Conservation (phyloP, 495 filamentous ascomycete genomes). For the Parathielavia hyrcaniae region DNA sequence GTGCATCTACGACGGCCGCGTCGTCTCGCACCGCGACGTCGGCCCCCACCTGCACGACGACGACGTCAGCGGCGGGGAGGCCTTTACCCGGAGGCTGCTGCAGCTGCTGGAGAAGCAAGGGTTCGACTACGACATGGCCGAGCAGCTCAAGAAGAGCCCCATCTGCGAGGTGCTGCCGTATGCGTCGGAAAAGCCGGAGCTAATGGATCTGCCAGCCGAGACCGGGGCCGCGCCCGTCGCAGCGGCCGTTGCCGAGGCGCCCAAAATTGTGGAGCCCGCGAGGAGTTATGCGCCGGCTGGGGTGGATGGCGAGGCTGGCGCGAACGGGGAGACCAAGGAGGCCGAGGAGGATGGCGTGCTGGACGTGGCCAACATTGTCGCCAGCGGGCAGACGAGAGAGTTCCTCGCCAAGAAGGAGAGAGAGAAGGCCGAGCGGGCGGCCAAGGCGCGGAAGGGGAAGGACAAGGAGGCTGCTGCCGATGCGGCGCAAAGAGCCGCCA, state of each 20-base stretch:
- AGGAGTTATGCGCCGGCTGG: conserved; percentile 16
- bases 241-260: conserved; percentile 28
- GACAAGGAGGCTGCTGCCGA: conserved; percentile 54
- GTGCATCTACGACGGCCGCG: conserved; percentile 69
- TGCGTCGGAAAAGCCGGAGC: conserved; percentile 50
- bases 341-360: conserved; percentile 74
- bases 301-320: conserved; percentile 46
- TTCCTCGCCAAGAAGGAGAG: conserved; percentile 87
- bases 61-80: conserved; percentile 75
- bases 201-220: conserved; percentile 53
- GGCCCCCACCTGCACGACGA: conserved; percentile 37
- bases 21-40: conserved; percentile 43
- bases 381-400: conserved; percentile 83
- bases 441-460: conserved; percentile 41
- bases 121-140: conserved; percentile 82
- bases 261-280: conserved; percentile 31
- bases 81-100: conserved; percentile 71
- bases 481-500: conserved; percentile 45
- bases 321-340: conserved; percentile 42
- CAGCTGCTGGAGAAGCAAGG: conserved; percentile 61
- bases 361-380: conserved; percentile 89
- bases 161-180: conserved; percentile 83
- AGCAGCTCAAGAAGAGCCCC: conserved; percentile 82
- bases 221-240: conserved; percentile 44
- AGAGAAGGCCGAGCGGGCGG: conserved; percentile 71